phyloP scores from a whole-genome alignment of 2,329 filamentous ascomycete genomes.

The Colletotrichum graminicola region DNA sequence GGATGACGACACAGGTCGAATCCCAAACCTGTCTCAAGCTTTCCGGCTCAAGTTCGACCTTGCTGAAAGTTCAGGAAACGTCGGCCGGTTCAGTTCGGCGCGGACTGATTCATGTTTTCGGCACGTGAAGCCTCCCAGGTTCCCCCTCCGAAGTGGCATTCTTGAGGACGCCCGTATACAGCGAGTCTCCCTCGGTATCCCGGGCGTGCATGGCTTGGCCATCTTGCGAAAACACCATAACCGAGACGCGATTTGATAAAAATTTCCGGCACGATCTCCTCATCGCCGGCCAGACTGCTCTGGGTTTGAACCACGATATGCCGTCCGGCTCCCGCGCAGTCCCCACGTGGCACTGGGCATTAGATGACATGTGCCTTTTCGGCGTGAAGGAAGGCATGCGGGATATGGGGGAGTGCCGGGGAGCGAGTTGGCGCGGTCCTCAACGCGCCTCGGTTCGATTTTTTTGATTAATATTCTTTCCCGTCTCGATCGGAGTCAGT shows the following conservation, averaged over 20 bases:
- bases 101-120: background rate
- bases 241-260: background rate
- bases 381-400: conserved; percentile 47
- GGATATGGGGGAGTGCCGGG: conserved; percentile 46
- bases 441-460: conserved; percentile 37
- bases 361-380: conserved; percentile 45
- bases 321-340: conserved; percentile 13
- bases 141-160: background rate
- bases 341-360: conserved; percentile 38
- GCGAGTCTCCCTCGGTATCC: background rate
- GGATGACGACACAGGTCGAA: background rate
- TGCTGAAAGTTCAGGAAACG: background rate
- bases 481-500: background rate
- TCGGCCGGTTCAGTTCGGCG: background rate
- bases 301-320: conserved; percentile 15
- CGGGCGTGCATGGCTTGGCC: background rate
- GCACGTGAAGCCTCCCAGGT: no score
- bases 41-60: background rate
- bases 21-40: background rate
- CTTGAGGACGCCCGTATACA: background rate
- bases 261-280: no score
- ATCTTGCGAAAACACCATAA: background rate
- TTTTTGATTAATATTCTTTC: background rate
- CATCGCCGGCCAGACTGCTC: background rate
- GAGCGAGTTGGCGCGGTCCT: conserved; percentile 46